These are phyloP conservation scores for Geotrichum phurueaensis DNA, from an alignment of 1,139 yeast genomes.

Conservation along the genomic window DNA sequence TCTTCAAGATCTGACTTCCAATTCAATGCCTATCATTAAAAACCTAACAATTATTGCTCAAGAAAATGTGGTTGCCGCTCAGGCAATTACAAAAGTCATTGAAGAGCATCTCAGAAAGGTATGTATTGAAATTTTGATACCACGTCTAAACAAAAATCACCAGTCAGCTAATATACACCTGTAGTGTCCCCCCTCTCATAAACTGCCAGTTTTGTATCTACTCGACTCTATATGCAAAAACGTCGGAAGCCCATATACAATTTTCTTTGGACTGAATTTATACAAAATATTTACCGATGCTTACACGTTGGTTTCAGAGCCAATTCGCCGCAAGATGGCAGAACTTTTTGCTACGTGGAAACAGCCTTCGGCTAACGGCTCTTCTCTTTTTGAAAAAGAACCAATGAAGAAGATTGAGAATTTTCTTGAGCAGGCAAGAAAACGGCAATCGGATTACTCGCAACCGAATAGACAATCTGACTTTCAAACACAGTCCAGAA, in stretches of 20 bases:
- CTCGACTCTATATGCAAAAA: constrained; percentile 91
- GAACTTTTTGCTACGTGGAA: constrained; percentile 88
- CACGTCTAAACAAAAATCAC: neutral
- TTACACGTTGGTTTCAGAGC: constrained; percentile 70
- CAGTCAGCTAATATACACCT: constrained; percentile 2
- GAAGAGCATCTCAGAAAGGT: constrained; percentile 58
- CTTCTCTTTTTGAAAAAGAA: constrained; percentile 55
- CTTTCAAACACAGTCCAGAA: constrained; percentile 10
- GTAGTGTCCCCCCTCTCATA: constrained; percentile 67
- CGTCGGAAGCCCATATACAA: constrained; percentile 82
- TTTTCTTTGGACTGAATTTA: constrained; percentile 61
- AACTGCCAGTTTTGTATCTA: constrained; percentile 74
- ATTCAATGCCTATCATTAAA: constrained; percentile 84
- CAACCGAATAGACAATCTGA: constrained; percentile 6
- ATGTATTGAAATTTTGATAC: constrained; percentile 25
- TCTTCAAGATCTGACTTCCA: constrained; percentile 72
- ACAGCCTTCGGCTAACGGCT: constrained; percentile 39
- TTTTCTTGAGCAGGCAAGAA: constrained; percentile 55
- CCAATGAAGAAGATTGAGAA: constrained; percentile 68
- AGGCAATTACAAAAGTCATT: constrained; percentile 68
- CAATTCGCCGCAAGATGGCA: constrained; percentile 64
- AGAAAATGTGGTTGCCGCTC: constrained; percentile 72
- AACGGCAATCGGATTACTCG: constrained; percentile 31
- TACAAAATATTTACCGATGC: constrained; percentile 67
- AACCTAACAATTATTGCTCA: constrained; percentile 81